Conservation (phyloP, 306 rosid genomes). For the Vigna unguiculata region DNA sequence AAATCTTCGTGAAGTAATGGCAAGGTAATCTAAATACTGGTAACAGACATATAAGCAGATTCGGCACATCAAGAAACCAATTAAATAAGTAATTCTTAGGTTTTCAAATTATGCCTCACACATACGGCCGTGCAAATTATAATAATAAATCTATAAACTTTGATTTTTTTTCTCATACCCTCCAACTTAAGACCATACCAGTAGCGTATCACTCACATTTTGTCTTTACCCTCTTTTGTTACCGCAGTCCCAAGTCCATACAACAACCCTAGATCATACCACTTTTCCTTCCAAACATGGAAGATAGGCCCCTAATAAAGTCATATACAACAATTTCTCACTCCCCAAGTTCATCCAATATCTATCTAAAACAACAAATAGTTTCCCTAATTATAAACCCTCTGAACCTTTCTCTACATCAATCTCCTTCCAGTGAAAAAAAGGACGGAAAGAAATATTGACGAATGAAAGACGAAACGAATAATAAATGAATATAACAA, state of each 20-base stretch:
- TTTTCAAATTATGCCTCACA: slow-evolving; percentile 5
- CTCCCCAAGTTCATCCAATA: slow-evolving; percentile 9
- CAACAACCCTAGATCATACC: not conserved
- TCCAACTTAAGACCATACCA: slow-evolving; percentile 8
- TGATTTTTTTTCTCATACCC: not conserved
- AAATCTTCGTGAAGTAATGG: slow-evolving; percentile 3
- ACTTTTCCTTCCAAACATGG: not conserved
- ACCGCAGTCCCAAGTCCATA: not conserved
- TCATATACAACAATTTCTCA: slow-evolving; percentile 3
- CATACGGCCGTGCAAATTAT: not conserved
- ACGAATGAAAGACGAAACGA: not conserved
- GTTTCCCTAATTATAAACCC: slow-evolving; percentile 30
- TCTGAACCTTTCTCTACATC: not conserved
- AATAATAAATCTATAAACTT: slow-evolving; percentile 11
- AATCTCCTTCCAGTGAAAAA: not conserved
- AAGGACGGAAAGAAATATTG: not conserved
- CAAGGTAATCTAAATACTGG: not conserved
- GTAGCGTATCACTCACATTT: not conserved
- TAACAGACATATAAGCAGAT: slow-evolving; percentile 15
- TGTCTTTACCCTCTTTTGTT: not conserved
- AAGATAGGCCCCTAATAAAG: not conserved
- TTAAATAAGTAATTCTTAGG: not conserved
- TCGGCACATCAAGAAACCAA: slow-evolving; percentile 17
- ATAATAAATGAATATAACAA: not conserved
- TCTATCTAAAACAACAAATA: not conserved